Conservation (phyloP, 306 rosid genomes). For the Cicer arietinum region DNA sequence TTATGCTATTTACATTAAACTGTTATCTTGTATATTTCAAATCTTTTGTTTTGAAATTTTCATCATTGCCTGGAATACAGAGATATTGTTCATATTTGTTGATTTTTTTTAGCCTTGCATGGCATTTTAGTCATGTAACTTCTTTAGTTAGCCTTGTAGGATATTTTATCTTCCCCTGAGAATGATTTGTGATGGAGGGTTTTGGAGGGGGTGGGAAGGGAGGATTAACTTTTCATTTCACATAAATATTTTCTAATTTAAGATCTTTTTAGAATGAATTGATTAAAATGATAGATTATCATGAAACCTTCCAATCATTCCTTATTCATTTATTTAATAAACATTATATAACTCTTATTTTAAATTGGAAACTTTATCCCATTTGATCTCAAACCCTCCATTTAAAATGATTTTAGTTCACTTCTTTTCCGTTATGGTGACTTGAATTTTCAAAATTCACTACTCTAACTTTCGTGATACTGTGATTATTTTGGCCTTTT, state of each 20-base stretch:
- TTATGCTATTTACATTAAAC: slow-evolving; percentile 14
- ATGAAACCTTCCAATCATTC: neutral
- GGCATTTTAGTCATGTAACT: neutral
- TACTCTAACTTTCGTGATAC: slow-evolving; percentile 19
- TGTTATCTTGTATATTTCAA: neutral
- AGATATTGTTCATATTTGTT: neutral
- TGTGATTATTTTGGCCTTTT: neutral
- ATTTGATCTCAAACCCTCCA: slow-evolving; percentile 2
- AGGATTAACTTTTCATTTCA: neutral
- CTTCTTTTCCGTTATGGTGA: slow-evolving; percentile 2
- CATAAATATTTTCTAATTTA: neutral
- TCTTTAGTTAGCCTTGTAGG: neutral
- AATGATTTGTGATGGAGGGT: neutral
- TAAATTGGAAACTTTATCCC: neutral
- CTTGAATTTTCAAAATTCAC: slow-evolving; percentile 8
- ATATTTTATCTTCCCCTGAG: neutral
- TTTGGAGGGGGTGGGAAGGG: slow-evolving; percentile 1
- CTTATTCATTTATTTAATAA: slow-evolving; percentile 1
- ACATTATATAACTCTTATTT: neutral
- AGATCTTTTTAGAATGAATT: neutral
- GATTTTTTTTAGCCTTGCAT: neutral
- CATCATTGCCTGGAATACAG: slow-evolving; percentile 30
- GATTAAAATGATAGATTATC: slow-evolving; percentile 1
- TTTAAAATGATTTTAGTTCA: slow-evolving; percentile 15
- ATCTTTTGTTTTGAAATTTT: slow-evolving; percentile 8